phyloP scores from a whole-genome alignment of 2,329 filamentous ascomycete species.

The Fusarium beomiforme region DNA sequence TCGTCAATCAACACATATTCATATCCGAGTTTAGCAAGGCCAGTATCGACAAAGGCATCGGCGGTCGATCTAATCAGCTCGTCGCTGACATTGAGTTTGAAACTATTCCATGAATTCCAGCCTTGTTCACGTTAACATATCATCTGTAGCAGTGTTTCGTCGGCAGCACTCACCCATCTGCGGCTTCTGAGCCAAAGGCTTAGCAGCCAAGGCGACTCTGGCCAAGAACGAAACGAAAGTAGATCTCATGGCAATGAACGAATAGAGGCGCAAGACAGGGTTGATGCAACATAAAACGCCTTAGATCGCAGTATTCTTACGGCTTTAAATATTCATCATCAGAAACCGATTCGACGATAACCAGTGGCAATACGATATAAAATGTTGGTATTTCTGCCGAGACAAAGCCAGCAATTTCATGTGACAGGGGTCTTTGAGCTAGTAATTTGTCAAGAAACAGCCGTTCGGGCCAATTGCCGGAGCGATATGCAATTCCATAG shows the following conservation, averaged over 20 bases:
- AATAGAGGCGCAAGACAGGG: no score
- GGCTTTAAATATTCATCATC: not conserved
- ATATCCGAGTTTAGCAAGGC: not conserved
- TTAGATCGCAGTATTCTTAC: not conserved
- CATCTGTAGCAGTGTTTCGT: no score
- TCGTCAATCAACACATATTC: not conserved
- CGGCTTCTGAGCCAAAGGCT: not conserved
- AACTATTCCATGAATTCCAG: not conserved
- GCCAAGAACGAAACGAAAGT: not conserved
- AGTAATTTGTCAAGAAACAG: not conserved
- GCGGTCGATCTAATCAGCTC: not conserved
- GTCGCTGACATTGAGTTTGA: not conserved
- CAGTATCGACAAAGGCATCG: not conserved
- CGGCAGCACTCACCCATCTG: not conserved
- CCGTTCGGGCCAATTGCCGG: not conserved
- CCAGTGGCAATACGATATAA: rapidly evolving
- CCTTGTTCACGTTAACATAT: not conserved
- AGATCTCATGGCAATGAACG: not conserved
- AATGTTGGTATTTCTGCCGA: not conserved
- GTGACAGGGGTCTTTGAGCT: no score
- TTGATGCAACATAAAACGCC: not conserved
- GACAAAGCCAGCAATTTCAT: not conserved
- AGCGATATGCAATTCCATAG: not conserved
- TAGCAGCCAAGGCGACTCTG: not conserved
- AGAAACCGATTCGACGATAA: not conserved